Base-by-base conservation (phyloP, 164 flowering plant species). In the Cinnamomum micranthum region DNA sequence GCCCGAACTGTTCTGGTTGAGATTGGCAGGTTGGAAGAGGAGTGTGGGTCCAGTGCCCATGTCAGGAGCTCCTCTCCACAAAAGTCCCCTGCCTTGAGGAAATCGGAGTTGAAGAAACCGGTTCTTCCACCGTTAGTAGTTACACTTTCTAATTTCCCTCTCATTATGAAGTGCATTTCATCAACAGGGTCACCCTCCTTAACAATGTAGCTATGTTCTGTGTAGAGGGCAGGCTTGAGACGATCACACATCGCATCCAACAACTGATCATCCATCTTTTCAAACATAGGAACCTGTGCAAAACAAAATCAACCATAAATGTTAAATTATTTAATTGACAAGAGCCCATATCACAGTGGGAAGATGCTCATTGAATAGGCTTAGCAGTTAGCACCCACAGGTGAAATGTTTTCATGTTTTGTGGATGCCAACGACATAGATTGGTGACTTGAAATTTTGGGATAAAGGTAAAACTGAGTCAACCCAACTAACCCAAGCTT, bases 41-140 rank as follows among this genome's bases (percentile, higher is more conserved):
- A 80, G 70, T 88, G 87, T 17, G 97, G 97, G 75, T 93, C 98
- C 23, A 93, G 80, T 1, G 98, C 99, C 99, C 99, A 95, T 6
- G 98, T 91, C 23, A 95, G 92, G n/a, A 95, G 92, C 76, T 92
- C 98, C 74, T 95, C 98, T 17, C 99, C 99, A 82, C 99, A 95
- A 74, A 95, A 95, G 74, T 93, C 99, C 17, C 98, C 98, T 0
- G 95, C 95, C 75, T 86, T 88, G 71, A 95, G 89, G 72, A 80
- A 72, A 23, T 87, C 92, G 0, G 92, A 87, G 79, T 93, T 95
- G 78, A 95, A 91, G 77, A 95, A 93, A 1, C 99, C 99, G 1
- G 97, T 89, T 64, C 97, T 81, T 69, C 99, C 98, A 62, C 98
- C 99, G 71, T 93, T 92, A 20, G 98, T 96, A 33, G 98, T 96